Evolutionary conservation across 1,284 basidiomycete species (phyloP).

Genomic region (Sutorius eximius): DNA sequence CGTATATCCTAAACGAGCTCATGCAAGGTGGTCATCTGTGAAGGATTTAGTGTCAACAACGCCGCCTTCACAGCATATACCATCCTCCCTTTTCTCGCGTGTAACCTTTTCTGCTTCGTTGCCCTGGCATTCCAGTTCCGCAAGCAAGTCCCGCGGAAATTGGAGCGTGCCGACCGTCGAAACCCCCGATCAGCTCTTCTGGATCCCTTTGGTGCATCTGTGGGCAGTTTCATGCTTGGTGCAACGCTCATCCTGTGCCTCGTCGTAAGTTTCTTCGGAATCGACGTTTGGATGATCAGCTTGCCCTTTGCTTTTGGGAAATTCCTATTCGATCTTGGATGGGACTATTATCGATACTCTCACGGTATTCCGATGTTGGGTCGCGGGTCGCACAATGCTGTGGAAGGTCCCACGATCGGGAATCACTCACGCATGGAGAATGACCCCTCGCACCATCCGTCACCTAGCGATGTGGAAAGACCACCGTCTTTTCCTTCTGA

Average conservation of each 20-base stretch:
- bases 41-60: constrained; percentile 59
- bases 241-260: constrained; percentile 51
- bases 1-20: not conserved
- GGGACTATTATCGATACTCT: constrained; percentile 53
- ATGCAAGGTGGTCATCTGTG: constrained; percentile 55
- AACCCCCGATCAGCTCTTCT: constrained; percentile 48
- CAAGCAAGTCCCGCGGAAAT: constrained; percentile 46
- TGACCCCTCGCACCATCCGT: not conserved
- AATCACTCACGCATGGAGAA: not conserved
- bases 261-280: constrained; percentile 55
- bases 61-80: constrained; percentile 72
- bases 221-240: constrained; percentile 53
- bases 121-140: constrained; percentile 59
- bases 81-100: constrained; percentile 67
- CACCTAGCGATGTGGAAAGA: not conserved
- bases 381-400: constrained; percentile 5
- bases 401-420: not conserved
- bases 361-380: constrained; percentile 27
- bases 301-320: constrained; percentile 84
- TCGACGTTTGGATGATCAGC: constrained; percentile 81
- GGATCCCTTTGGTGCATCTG: constrained; percentile 50
- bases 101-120: constrained; percentile 53
- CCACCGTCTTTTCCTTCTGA: not conserved
- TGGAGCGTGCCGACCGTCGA: constrained; percentile 41
- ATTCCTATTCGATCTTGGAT: constrained; percentile 62